Percentiles rank a stretch among this genome's conserved stretches.
These are phyloP conservation scores for sunflower (Helianthus annuus) DNA, from an alignment of 129 eudicot genomes.

Conservation along the genomic window HanXRQr2.0-SUNRISE NC_035434.2:167544209-167544708, in stretches of 20 bases:
- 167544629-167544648: too few species aligned
- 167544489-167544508: too few species aligned
- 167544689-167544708: constrained; percentile 40
- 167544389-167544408: constrained; percentile 88
- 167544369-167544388: constrained; percentile 73
- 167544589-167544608: too few species aligned
- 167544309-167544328: constrained; percentile 94
- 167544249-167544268: constrained; percentile 56
- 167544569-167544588: too few species aligned
- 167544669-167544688: not conserved
- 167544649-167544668: not conserved
- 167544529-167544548: not conserved
- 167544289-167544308: constrained; percentile 84
- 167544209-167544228: too few species aligned
- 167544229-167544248: not conserved
- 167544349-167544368: constrained; percentile 91
- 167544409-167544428: constrained; percentile 66
- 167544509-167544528: too few species aligned
- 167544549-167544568: too few species aligned
- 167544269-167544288: constrained; percentile 89
- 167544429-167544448: too few species aligned
- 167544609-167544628: too few species aligned
- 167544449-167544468: too few species aligned
- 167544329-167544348: constrained; percentile 94
- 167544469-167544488: not conserved